Conservation (phyloP, 1,139 yeast species). For the Kluyveromyces marxianus region DNA sequence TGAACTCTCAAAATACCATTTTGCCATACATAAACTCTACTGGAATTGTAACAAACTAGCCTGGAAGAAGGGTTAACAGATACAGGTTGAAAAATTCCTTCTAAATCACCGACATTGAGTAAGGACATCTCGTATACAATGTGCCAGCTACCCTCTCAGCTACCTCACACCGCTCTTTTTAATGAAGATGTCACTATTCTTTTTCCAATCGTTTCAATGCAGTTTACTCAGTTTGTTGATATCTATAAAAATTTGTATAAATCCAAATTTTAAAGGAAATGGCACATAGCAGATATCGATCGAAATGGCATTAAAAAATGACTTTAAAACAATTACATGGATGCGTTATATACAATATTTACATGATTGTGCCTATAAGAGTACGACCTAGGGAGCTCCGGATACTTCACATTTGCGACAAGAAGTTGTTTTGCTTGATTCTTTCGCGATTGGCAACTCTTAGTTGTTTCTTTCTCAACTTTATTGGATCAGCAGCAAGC, state of each 20-base stretch:
- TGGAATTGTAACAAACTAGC: background rate
- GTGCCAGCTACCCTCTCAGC: too few species aligned
- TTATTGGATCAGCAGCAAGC: slow-evolving; percentile 54
- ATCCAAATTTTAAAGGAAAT: too few species aligned
- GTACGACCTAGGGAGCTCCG: too few species aligned
- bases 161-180: too few species aligned
- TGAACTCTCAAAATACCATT: slow-evolving; percentile 1
- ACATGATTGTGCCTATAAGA: too few species aligned
- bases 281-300: too few species aligned
- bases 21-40: slow-evolving; percentile 1
- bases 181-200: too few species aligned
- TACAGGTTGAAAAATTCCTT: background rate
- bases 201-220: too few species aligned
- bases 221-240: too few species aligned
- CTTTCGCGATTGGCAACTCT: slow-evolving; percentile 58
- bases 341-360: background rate
- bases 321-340: background rate
- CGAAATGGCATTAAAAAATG: too few species aligned
- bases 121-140: background rate
- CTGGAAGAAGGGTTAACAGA: background rate
- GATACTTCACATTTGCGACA: slow-evolving; percentile 25
- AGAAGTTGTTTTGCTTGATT: slow-evolving; percentile 75
- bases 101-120: background rate
- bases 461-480: slow-evolving; percentile 60
- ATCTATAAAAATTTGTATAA: too few species aligned